Percentiles rank a stretch among this genome's conserved stretches.
phyloP scores from a whole-genome alignment of 2,329 filamentous ascomycete genomes.

The Arthrobotrys sinensis region DNA sequence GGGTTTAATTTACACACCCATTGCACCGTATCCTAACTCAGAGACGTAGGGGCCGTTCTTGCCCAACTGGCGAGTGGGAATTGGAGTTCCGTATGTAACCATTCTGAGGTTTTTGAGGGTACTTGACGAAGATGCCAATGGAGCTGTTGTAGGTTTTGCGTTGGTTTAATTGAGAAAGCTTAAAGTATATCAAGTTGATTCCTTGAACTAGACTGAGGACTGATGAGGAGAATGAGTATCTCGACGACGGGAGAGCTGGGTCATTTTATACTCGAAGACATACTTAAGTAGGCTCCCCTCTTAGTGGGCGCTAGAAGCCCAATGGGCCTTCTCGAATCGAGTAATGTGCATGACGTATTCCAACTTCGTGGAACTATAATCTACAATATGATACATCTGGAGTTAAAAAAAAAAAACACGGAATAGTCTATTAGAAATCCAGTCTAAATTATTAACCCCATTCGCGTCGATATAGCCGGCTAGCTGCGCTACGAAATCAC shows the following conservation, averaged over 20 bases:
- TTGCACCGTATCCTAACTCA: conserved; percentile 65
- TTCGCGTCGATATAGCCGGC: neutral
- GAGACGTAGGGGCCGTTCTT: conserved; percentile 65
- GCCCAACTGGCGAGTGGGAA: conserved; percentile 65
- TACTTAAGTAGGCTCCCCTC: neutral
- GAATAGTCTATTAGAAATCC: conserved; percentile 15
- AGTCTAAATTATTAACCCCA: neutral
- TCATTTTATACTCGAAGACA: conserved; percentile 20
- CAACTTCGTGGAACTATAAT: neutral
- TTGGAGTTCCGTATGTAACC: conserved; percentile 56
- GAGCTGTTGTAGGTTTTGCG: conserved; percentile 25
- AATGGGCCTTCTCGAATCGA: conserved; percentile 8
- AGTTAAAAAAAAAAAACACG: neutral
- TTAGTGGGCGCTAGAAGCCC: neutral
- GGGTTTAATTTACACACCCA: conserved; percentile 61
- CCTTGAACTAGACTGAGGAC: neutral
- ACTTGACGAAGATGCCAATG: neutral
- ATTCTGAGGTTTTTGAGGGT: conserved; percentile 13
- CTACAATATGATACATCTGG: neutral
- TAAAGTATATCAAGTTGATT: neutral
- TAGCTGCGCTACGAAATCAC: neutral
- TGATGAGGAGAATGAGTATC: conserved; percentile 5
- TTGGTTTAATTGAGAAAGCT: conserved; percentile 12
- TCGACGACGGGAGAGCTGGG: neutral
- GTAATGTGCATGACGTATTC: neutral